Evolutionary conservation across 139 green algal genomes (phyloP), one percentile per base, ranked within the genome.

Genomic region (Desmodesmus armatus): DNA sequence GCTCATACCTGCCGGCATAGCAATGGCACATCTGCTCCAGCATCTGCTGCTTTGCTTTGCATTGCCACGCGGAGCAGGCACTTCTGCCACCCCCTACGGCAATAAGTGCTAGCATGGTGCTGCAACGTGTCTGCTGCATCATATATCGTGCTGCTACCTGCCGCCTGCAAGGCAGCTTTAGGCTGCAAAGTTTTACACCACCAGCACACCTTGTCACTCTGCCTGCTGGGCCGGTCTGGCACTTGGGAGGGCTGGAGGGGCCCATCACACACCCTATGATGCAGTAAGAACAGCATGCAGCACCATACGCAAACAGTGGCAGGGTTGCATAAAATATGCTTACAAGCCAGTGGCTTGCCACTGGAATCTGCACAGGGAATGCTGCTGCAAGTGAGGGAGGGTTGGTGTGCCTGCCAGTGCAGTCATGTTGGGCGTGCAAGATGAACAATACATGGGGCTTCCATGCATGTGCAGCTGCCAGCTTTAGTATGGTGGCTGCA

Each of bases 151-250:
- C 47, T 21, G 9, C 7, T 13, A 55, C 47, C 7, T 55, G 47
- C 47, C 7, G 47, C 9, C 13, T 67, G 25, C 60, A 39, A 49
- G n/a, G 6, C 2, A 75, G 11, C 19, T 19, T 51, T 1, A 47
- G 4, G n/a, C n/a, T n/a, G n/a, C n/a, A n/a, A n/a, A n/a, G n/a
- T n/a, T n/a, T 31, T 9, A 31, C 58, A 29, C 11, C 23, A 31
- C 13, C 58, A 37, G 47, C 76, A 6, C 35, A 82, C 76, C 55
- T 72, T 72, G 13, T 82, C 55, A 55, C 72, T 55, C 0, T 31
- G 31, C 13, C 76, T 43, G 37, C 63, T 66, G 40, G 76, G 76
- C n/a, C 76, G 27, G 23, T 82, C 76, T 23, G 76, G 76, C 13
- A 58, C 76, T 19, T 29, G 27, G 13, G 31, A 17, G 4, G 35